phyloP scores from a whole-genome alignment of 805 yeast species.

The Saccharomyces eubayanus region DNA sequence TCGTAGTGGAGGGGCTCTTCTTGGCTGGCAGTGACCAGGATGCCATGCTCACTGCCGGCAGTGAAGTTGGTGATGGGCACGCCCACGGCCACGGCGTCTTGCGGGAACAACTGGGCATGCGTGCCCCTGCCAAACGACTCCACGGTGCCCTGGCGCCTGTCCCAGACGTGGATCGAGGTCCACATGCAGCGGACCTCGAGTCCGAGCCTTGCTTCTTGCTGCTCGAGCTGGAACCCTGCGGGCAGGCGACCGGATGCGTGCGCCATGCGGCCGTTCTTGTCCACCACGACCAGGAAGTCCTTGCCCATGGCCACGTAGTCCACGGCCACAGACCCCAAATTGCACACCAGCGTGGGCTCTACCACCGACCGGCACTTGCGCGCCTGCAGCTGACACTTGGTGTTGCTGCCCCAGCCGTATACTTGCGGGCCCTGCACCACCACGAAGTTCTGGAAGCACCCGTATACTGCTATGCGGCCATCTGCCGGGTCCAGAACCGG shows the following conservation, averaged over 20 bases:
- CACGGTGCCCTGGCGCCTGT: slow-evolving; percentile 18
- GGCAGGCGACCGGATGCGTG: slow-evolving; percentile 15
- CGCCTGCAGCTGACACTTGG: slow-evolving; percentile 39
- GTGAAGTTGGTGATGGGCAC: slow-evolving; percentile 19
- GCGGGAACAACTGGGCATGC: slow-evolving; percentile 54
- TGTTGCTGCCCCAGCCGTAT: slow-evolving; percentile 46
- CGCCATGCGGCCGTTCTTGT: slow-evolving; percentile 9
- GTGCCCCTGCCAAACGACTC: slow-evolving; percentile 64
- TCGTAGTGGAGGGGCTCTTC: slow-evolving; percentile 3
- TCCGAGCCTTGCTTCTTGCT: slow-evolving; percentile 6
- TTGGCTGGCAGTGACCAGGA: slow-evolving; percentile 28
- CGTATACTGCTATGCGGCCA: slow-evolving; percentile 20
- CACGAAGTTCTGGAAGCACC: slow-evolving; percentile 39
- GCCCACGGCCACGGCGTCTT: slow-evolving; percentile 1
- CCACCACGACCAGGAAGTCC: slow-evolving; percentile 19
- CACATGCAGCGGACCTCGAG: slow-evolving; percentile 45
- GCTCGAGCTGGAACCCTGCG: slow-evolving; percentile 6
- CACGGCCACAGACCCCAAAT: slow-evolving; percentile 3
- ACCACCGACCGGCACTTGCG: slow-evolving; percentile 14
- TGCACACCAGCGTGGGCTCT: slow-evolving; percentile 14
- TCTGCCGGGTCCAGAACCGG: slow-evolving; percentile 45
- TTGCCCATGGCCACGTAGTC: slow-evolving; percentile 24
- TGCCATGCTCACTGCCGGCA: slow-evolving; percentile 85
- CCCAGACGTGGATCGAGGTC: slow-evolving; percentile 59
- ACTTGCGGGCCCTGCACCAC: slow-evolving; percentile 43